phyloP scores from a whole-genome alignment of 2,329 filamentous ascomycete genomes.

The Ceratocystis eucalypticola region DNA sequence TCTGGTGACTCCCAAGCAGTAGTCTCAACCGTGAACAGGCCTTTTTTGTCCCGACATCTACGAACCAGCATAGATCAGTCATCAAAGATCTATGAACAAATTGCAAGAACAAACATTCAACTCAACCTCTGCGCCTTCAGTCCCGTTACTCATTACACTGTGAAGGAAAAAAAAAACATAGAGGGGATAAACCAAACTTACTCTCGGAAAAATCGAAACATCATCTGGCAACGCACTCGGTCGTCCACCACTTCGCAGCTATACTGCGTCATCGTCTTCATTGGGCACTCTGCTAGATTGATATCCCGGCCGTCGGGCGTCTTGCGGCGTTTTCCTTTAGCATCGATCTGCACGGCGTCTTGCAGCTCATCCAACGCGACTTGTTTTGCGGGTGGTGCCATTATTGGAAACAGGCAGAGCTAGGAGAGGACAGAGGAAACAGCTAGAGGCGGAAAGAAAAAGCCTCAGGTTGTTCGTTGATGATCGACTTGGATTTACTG shows the following conservation, averaged over 20 bases:
- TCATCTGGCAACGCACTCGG: constrained; percentile 41
- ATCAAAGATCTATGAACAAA: background rate
- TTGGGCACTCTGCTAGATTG: constrained; percentile 41
- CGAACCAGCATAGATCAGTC: constrained; percentile 14
- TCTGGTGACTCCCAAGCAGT: constrained; percentile 43
- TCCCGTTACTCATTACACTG: background rate
- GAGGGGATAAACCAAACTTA: constrained; percentile 27
- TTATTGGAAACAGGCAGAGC: constrained; percentile 23
- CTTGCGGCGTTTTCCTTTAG: constrained; percentile 40
- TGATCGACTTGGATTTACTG: constrained; percentile 26
- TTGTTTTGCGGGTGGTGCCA: constrained; percentile 45
- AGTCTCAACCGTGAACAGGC: constrained; percentile 48
- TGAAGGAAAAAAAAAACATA: no score
- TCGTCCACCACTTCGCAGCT: constrained; percentile 39
- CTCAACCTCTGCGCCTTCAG: background rate
- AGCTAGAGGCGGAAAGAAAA: background rate
- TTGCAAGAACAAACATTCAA: background rate
- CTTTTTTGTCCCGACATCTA: constrained; percentile 46
- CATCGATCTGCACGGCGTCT: constrained; percentile 35
- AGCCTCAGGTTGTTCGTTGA: background rate
- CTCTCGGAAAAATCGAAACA: constrained; percentile 48
- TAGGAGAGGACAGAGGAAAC: background rate
- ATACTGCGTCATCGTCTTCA: constrained; percentile 48
- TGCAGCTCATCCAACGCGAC: constrained; percentile 42
- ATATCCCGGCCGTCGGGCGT: constrained; percentile 25